Evolutionary conservation across 2,329 filamentous ascomycete genomes (phyloP), one percentile per base, ranked within the genome.

Genomic region (Fusarium nanum): DNA sequence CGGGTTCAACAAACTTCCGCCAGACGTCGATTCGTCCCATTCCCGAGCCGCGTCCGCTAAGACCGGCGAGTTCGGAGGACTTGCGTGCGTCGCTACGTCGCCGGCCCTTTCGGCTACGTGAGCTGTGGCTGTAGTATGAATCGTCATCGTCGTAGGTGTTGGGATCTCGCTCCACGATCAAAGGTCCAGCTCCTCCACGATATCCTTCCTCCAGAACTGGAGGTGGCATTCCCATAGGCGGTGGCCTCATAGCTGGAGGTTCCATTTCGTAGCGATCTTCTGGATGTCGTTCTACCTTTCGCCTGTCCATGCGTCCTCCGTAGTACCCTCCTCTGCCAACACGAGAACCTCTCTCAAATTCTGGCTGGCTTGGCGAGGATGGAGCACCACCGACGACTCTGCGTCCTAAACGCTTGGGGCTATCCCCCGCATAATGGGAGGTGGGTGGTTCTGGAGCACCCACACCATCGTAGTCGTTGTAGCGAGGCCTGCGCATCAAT

Each of bases 371-470:
- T 27, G 78, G 71, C 7, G 69, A 70, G 13, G 66, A 49, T 13
- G 71, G 62, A 25, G 58, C 68, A 14, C 70, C 72, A 12, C 70
- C 72, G 4, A 72, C 75, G 32, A 78, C 73, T 50, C 60, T 66
- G 57, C 72, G 72, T 11, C 65, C 61, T 44, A 80, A 76, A 55
- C 80, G 79, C 48, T 82, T 78, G 64, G 88, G 90, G 64, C 88
- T 83, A 28, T 91, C 87, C 61, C 89, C 89, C 83, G 89, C 85
- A 73, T 89, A 87, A 72, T 91, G 87, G 18, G 86, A 77, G 4
- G 82, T 83, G 27, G 82, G 73, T 16, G 79, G 65, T 34, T 81
- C 80, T n/a, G 76, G 79, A 48, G 80, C 75, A 13, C 75, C 76
- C 34, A 70, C 68, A 10, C 70, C 66, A 30, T 78, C 74, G 27